Conservation (phyloP, 306 rosid species). For the Vigna radiata region DNA sequence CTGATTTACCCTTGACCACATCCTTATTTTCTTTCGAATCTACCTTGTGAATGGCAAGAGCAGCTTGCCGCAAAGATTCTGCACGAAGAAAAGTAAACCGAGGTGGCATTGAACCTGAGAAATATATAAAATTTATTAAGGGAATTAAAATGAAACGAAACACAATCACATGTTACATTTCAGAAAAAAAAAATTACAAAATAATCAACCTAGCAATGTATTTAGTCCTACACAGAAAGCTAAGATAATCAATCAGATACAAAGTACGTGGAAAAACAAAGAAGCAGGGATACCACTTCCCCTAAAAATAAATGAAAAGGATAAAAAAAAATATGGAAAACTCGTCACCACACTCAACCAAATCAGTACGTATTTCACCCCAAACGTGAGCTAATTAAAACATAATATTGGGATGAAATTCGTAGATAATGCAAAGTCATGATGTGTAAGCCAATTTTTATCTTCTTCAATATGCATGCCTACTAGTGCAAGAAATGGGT, state of each 20-base stretch:
- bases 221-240: slow-evolving; percentile 7
- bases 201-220: slow-evolving; percentile 7
- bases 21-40: slow-evolving; percentile 43
- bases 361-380: background rate
- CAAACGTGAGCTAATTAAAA: slow-evolving; percentile 20
- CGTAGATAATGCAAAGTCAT: background rate
- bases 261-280: slow-evolving; percentile 17
- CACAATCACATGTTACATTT: background rate
- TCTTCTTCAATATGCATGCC: background rate
- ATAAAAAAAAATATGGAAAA: background rate
- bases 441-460: slow-evolving; percentile 1
- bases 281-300: slow-evolving; percentile 2
- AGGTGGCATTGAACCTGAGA: slow-evolving; percentile 58
- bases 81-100: slow-evolving; percentile 61
- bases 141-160: slow-evolving; percentile 6
- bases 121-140: slow-evolving; percentile 25
- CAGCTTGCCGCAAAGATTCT: slow-evolving; percentile 62
- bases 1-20: background rate
- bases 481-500: background rate
- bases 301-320: slow-evolving; percentile 9
- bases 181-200: background rate
- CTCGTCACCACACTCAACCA: background rate
- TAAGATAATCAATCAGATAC: slow-evolving; percentile 8
- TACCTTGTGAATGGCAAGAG: slow-evolving; percentile 57
- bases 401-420: slow-evolving; percentile 4